Evolutionary conservation across 176 grass and related monocot species (phyloP).

Genomic region (Oryza meridionalis): DNA sequence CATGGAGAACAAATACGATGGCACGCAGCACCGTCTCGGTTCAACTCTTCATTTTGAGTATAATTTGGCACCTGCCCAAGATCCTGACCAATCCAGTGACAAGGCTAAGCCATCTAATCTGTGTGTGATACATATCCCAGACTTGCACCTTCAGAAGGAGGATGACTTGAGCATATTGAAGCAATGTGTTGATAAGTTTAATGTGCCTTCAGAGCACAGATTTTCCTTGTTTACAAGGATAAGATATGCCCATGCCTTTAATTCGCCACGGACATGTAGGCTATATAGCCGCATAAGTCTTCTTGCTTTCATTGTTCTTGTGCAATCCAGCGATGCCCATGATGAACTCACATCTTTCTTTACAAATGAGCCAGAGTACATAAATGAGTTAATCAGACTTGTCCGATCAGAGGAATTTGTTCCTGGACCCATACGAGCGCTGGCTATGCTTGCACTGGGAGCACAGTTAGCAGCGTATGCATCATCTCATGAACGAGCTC

Average conservation of each 20-base stretch:
- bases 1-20: conserved; percentile 72
- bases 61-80: conserved; percentile 48
- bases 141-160: conserved; percentile 85
- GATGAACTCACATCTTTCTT: conserved; percentile 95
- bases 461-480: conserved; percentile 95
- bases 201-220: conserved; percentile 79
- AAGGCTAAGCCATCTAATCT: conserved; percentile 62
- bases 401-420: conserved; percentile 91
- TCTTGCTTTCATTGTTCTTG: conserved; percentile 91
- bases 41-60: conserved; percentile 98
- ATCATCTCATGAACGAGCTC: conserved; percentile 94
- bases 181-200: conserved; percentile 73
- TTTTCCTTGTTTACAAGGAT: conserved; percentile 96
- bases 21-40: conserved; percentile 75
- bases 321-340: conserved; percentile 94
- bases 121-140: conserved; percentile 87
- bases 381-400: conserved; percentile 90
- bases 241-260: conserved; percentile 88
- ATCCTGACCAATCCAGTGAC: conserved; percentile 49
- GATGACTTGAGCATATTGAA: conserved; percentile 91
- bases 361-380: conserved; percentile 98
- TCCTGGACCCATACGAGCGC: conserved; percentile 74
- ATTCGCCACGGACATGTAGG: conserved; percentile 65
- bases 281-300: conserved; percentile 94
- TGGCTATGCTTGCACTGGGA: conserved; percentile 96